A percentile compares a stretch with the other conserved stretches of the same genome.
These are phyloP conservation scores for Rhynchosporium graminicola DNA, from an alignment of 2,329 filamentous ascomycete genomes.

Conservation along the genomic window DNA sequence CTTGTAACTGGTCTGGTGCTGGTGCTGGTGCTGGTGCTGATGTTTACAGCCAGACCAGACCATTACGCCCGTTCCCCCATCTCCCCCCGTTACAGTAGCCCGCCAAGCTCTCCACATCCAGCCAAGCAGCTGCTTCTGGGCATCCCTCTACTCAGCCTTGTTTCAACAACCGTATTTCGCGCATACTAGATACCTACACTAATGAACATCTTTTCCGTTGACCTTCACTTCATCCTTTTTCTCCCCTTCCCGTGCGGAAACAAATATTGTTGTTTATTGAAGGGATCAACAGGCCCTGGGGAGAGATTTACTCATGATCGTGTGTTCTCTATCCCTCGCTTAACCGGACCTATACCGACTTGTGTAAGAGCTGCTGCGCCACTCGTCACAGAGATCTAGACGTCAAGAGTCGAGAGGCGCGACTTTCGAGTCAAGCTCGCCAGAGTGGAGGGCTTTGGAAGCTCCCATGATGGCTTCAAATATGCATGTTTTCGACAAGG, in stretches of 20 bases:
- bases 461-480: conserved; percentile 17
- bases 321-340: neutral
- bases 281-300: conserved; percentile 6
- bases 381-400: conserved; percentile 3
- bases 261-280: neutral
- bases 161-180: conserved; percentile 15
- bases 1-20: neutral
- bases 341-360: neutral
- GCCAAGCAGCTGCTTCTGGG: conserved; percentile 9
- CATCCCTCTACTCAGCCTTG: conserved; percentile 12
- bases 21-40: neutral
- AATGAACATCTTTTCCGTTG: neutral
- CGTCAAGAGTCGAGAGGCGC: neutral
- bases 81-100: neutral
- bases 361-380: conserved; percentile 5
- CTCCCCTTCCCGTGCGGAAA: neutral
- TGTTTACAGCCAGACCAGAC: neutral
- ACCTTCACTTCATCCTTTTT: neutral
- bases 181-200: conserved; percentile 2
- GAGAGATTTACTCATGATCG: neutral
- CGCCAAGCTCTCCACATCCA: conserved; percentile 11
- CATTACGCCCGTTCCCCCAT: neutral
- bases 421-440: neutral
- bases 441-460: neutral
- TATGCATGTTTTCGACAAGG: conserved; percentile 16